Evolutionary conservation across 257 asterid species (phyloP).

Genomic region (Solanum chmielewskii): DNA sequence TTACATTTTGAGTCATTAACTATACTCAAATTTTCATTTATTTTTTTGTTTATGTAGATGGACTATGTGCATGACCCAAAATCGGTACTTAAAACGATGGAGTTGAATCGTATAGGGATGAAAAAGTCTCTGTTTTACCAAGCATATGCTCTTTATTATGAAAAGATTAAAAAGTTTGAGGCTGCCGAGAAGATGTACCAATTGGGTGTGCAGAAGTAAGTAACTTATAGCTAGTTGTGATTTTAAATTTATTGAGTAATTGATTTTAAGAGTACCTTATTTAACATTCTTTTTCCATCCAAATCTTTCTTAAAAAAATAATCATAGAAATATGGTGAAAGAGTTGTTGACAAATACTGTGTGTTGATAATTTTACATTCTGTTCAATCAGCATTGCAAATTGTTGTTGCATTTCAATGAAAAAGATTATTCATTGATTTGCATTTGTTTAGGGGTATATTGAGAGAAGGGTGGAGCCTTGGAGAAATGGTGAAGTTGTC

Average conservation of each 20-base stretch:
- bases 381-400: background rate
- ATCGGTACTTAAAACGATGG: constrained; percentile 59
- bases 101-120: constrained; percentile 54
- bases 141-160: constrained; percentile 86
- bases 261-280: background rate
- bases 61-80: constrained; percentile 88
- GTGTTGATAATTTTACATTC: background rate
- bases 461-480: background rate
- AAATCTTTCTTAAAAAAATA: background rate
- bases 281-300: background rate
- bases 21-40: background rate
- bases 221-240: background rate
- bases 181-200: constrained; percentile 77
- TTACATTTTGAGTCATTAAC: background rate
- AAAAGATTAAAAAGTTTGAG: constrained; percentile 76
- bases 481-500: background rate
- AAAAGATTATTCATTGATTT: background rate
- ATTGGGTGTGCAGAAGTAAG: constrained; percentile 81
- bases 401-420: background rate
- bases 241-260: background rate
- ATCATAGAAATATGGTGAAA: background rate
- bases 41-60: constrained; percentile 33
- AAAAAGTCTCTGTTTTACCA: constrained; percentile 71
- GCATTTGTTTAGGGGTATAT: background rate
- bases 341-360: background rate